These are phyloP conservation scores for Fusarium heterosporum DNA, from an alignment of 2,329 filamentous ascomycete genomes.

Conservation along the genomic window DNA sequence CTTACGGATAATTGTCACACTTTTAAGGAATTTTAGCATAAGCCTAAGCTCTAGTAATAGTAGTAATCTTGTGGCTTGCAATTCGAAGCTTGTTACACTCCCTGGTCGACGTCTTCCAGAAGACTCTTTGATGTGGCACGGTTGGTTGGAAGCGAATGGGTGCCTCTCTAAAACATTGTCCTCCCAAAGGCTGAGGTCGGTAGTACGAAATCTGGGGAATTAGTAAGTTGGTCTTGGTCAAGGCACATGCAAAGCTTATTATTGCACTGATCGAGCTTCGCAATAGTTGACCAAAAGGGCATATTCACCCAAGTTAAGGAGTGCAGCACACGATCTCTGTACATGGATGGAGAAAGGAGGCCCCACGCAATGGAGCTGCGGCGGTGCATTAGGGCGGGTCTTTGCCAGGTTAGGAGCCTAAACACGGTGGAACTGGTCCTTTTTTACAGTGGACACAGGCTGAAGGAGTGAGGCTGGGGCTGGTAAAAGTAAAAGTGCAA, in stretches of 20 bases:
- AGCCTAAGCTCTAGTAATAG: too few relatives aligned
- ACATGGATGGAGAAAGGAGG: constrained; percentile 7
- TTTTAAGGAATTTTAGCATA: neutral
- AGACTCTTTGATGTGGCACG: constrained; percentile 25
- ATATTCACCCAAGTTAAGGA: constrained; percentile 7
- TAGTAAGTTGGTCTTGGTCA: neutral
- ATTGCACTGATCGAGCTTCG: too few relatives aligned
- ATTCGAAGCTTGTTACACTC: too few relatives aligned
- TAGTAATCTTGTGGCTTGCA: too few relatives aligned
- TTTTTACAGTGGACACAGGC: constrained; percentile 13
- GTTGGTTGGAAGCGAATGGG: constrained; percentile 31
- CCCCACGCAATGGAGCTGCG: constrained; percentile 34
- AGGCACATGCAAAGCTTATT: too few relatives aligned
- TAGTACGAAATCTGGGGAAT: constrained; percentile 35
- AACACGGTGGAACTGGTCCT: neutral
- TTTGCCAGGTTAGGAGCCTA: constrained; percentile 1
- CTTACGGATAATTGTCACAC: neutral
- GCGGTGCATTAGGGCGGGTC: constrained; percentile 27
- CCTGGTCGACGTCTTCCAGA: constrained; percentile 7
- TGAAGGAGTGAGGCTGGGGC: neutral
- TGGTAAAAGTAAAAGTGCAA: neutral
- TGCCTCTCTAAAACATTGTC: constrained; percentile 15
- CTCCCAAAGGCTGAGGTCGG: neutral
- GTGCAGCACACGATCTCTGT: constrained; percentile 22
- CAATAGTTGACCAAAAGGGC: too few relatives aligned